phyloP scores from a whole-genome alignment of 148 eudicot genomes.

The Cornus suecica region DNA sequence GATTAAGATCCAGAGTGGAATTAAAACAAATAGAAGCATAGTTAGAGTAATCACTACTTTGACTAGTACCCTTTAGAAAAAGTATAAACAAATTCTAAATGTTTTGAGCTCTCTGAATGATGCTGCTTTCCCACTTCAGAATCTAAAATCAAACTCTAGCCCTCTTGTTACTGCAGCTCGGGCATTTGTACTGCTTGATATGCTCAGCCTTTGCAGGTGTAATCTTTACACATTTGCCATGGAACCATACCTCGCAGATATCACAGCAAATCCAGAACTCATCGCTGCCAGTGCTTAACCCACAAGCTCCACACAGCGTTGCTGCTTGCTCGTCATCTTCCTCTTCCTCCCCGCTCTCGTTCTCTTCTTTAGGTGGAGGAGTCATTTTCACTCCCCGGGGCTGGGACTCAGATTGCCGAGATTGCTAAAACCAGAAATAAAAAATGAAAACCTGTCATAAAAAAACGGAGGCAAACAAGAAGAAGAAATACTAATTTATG shows the following conservation, averaged over 20 bases:
- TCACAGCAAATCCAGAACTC: slow-evolving; percentile 97
- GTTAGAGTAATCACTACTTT: not conserved
- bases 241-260: slow-evolving; percentile 88
- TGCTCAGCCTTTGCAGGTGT: slow-evolving; percentile 92
- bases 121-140: slow-evolving; percentile 4
- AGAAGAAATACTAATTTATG: not conserved
- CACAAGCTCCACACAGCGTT: slow-evolving; percentile 93
- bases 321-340: slow-evolving; percentile 70
- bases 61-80: slow-evolving; percentile 1
- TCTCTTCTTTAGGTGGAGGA: slow-evolving; percentile 44
- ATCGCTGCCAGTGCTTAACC: slow-evolving; percentile 60
- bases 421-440: slow-evolving; percentile 24
- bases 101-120: not conserved
- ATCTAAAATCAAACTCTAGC: slow-evolving; percentile 40
- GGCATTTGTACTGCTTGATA: slow-evolving; percentile 95
- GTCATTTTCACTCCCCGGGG: slow-evolving; percentile 43
- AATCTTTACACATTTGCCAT: slow-evolving; percentile 90
- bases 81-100: slow-evolving; percentile 4
- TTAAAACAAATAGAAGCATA: not conserved
- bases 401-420: slow-evolving; percentile 48
- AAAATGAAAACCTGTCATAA: not conserved
- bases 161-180: slow-evolving; percentile 78
- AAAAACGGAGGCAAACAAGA: not conserved
- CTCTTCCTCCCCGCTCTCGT: slow-evolving; percentile 53
- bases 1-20: not conserved